Conservation (phyloP, 2,329 filamentous ascomycete genomes). For the Eutypa lata region DNA sequence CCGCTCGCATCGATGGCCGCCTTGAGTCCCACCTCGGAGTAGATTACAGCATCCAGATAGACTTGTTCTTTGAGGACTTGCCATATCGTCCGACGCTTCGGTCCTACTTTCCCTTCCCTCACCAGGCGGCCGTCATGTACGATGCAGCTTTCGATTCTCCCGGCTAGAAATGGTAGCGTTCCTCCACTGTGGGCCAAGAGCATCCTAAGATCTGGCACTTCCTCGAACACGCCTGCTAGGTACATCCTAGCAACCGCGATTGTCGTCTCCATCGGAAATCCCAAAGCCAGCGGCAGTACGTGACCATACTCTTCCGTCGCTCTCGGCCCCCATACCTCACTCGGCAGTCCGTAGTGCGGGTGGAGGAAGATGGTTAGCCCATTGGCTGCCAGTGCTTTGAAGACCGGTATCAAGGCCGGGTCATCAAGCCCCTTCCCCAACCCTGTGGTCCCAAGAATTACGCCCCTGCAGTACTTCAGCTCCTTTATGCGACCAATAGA, state of each 20-base stretch:
- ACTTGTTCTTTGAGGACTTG: constrained; percentile 67
- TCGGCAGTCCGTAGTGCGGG: constrained; percentile 86
- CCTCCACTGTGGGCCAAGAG: constrained; percentile 86
- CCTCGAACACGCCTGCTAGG: constrained; percentile 80
- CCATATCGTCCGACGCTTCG: constrained; percentile 50
- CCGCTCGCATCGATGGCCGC: constrained; percentile 69
- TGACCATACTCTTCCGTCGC: constrained; percentile 73
- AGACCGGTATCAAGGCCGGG: constrained; percentile 66
- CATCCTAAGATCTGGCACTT: constrained; percentile 65
- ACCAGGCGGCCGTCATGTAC: constrained; percentile 76
- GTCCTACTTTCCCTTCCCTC: constrained; percentile 53
- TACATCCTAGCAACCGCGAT: constrained; percentile 87
- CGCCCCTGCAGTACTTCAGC: constrained; percentile 71
- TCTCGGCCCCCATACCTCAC: constrained; percentile 73
- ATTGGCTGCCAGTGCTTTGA: constrained; percentile 63
- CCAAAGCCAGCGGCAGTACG: constrained; percentile 79
- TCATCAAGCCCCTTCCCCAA: constrained; percentile 81
- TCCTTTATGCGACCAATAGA: constrained; percentile 62
- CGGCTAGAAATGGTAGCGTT: constrained; percentile 83
- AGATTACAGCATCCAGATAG: constrained; percentile 84
- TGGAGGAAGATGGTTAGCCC: constrained; percentile 76
- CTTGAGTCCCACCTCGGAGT: constrained; percentile 69
- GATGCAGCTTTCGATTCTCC: constrained; percentile 84
- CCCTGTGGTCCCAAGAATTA: constrained; percentile 84
- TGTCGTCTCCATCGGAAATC: constrained; percentile 90